Evolutionary conservation across 2,329 filamentous ascomycete genomes (phyloP), one percentile per base, ranked within the genome.

Genomic region (Ceratocystis ficicola): DNA sequence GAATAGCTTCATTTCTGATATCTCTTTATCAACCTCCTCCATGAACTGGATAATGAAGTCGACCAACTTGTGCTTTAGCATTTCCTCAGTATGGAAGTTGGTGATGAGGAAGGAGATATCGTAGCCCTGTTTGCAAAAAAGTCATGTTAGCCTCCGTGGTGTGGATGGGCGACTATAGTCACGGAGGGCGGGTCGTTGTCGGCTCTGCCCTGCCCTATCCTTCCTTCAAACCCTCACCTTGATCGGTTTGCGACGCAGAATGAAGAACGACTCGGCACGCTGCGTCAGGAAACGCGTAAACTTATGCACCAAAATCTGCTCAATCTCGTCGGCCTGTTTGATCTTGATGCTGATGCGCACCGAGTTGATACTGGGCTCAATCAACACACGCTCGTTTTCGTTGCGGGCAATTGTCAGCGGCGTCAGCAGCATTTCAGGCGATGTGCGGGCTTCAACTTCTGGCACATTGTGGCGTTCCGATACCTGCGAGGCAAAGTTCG

Each of bases 1-100:
- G 77, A 99, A 99, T 72, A 99, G 87, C 83, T 99, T 99, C 94
- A 99, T 97, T 79, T 99, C 95, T 2, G 94, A 97, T 68, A 99
- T 99, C 77, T 99, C 94, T 81, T 99, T 99, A 77, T 99, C 95
- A 3, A 99, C 95, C 76, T 99, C 94, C 77, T 99, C 93, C 93
- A 99, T 97, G 73, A 99, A 99, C 73, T 97, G 87, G 70, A 99
- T 96, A 71, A 99, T 95, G 73, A 99, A 99, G 76, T 99, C 94
- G 44, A 99, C 95, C 71, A 99, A 82, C 80, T 99, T 97, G 76
- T 99, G 93, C 81, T 97, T 97, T 74, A 97, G 77, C 91, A 99
- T 96, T 75, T 95, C 89, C 76, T 97, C 94, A 3, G 94, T 97
- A 73, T 99, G 94, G 80, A 94, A 95, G 78, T 99, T 99, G 60